Base-by-base conservation (phyloP, 2,329 filamentous ascomycete species). In the Domatiomyces catenatus region DNA sequence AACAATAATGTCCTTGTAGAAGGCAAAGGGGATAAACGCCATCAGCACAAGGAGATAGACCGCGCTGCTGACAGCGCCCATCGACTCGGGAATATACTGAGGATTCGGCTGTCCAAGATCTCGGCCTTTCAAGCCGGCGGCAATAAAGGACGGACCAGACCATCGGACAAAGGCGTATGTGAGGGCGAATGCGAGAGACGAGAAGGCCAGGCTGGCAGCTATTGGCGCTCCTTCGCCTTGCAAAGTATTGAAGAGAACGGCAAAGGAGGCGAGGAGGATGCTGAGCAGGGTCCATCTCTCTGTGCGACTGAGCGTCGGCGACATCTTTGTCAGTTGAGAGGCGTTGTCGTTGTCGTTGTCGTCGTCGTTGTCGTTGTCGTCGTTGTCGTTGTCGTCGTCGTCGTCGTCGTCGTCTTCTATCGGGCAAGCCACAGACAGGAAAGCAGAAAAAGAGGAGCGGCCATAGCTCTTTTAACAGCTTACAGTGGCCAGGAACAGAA, bases 1-100 rank as follows among this genome's bases (percentile, higher is more conserved):
- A 15, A 87, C 86, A 22, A 95, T 89, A 58, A 98, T 93, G 65
- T 96, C 90, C 69, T 95, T 94, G 73, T 95, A 96, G 67, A 98
- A 96, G 1, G 89, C 86, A 67, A 95, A 94, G 0, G 92, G 92
- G 52, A 96, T 88, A 66, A 98, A 98, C 55, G 87, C 71, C 58
- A 96, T 93, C 58, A 96, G 76, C 47, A 81, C 77, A 57, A 98
- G 75, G 44, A 98, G 75, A 68, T 96, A 96, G 22, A 96, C 88
- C 58, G 92, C 79, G 7, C 90, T 92, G 64, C 86, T 93, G 22
- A 98, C 78, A 52, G 87, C 86, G 26, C 92, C 92, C 89, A 98
- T 95, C 58, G 86, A 90, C 68, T 98, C 92, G 19, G 92, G 92
- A 67, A 95, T 83, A 67, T 92, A 86, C 53, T 75, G 75, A 58